Evolutionary conservation across 1,284 basidiomycete genomes (phyloP).

Genomic region (Tylopilus sp.): DNA sequence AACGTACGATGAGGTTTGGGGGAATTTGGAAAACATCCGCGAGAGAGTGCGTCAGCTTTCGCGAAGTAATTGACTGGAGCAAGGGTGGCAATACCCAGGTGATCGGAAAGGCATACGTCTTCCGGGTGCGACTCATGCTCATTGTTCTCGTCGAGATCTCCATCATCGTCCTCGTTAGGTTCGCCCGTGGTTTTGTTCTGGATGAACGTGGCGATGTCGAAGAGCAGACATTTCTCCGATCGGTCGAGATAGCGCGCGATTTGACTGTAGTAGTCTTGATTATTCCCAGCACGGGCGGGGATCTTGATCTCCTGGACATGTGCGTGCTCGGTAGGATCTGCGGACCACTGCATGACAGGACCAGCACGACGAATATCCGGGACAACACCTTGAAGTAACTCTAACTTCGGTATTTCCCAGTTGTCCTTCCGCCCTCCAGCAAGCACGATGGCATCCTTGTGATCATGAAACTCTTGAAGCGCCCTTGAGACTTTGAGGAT

Average conservation of each 20-base stretch:
- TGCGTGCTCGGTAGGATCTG: conserved; percentile 3
- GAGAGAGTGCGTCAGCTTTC: neutral
- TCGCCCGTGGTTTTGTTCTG: too few species aligned
- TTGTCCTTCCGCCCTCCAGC: neutral
- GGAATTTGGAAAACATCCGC: too few species aligned
- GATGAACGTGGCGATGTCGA: neutral
- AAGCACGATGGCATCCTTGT: conserved; percentile 13
- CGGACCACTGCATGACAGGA: conserved; percentile 2
- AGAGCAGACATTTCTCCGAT: neutral
- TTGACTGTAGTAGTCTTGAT: conserved; percentile 7
- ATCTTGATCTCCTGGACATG: conserved; percentile 7
- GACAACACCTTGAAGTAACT: conserved; percentile 23
- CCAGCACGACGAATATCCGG: neutral
- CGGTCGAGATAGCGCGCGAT: neutral
- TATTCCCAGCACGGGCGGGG: conserved; percentile 3
- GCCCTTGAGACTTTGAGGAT: conserved; percentile 1
- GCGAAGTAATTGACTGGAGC: neutral
- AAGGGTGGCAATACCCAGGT: too few species aligned
- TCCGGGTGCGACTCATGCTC: neutral
- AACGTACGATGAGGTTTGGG: neutral
- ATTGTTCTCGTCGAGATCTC: neutral
- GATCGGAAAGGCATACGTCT: too few species aligned
- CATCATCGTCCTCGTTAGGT: neutral
- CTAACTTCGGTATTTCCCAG: too few species aligned
- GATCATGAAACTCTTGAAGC: conserved; percentile 18